These are phyloP conservation scores for Hypoxylon rickii DNA, from an alignment of 495 filamentous ascomycete species.

Conservation along the genomic window DNA sequence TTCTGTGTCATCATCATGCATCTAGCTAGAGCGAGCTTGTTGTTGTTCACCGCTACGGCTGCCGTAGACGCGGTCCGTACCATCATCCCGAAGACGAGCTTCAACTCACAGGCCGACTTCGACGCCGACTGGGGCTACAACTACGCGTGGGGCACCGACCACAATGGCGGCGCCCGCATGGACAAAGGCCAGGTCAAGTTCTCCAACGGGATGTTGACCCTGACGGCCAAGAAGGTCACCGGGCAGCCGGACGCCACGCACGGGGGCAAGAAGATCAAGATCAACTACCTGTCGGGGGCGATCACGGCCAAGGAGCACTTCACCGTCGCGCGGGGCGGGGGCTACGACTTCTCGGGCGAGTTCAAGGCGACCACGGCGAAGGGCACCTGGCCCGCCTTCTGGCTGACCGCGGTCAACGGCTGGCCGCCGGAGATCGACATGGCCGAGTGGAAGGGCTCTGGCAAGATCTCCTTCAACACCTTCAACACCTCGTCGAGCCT, in stretches of 20 bases:
- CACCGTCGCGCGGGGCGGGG: slow-evolving; percentile 51
- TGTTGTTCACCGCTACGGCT: slow-evolving; percentile 20
- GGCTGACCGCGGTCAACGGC: slow-evolving; percentile 62
- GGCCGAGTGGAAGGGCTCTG: slow-evolving; percentile 67
- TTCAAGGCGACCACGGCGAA: slow-evolving; percentile 56
- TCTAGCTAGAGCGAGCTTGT: slow-evolving; percentile 2
- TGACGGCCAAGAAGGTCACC: slow-evolving; percentile 51
- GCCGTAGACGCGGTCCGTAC: slow-evolving; percentile 42
- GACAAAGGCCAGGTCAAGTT: slow-evolving; percentile 44
- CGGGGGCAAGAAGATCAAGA: slow-evolving; percentile 54
- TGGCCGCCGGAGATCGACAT: slow-evolving; percentile 70
- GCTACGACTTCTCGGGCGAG: slow-evolving; percentile 56
- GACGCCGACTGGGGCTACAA: slow-evolving; percentile 58
- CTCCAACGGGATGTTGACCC: slow-evolving; percentile 44
- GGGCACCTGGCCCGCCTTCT: slow-evolving; percentile 66
- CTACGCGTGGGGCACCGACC: slow-evolving; percentile 49
- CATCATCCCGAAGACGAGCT: slow-evolving; percentile 58
- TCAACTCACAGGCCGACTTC: slow-evolving; percentile 56
- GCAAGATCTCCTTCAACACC: slow-evolving; percentile 64
- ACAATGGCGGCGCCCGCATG: slow-evolving; percentile 64
- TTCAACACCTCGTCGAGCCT: slow-evolving; percentile 60
- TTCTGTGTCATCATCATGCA: too few species aligned
- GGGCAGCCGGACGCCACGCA: slow-evolving; percentile 48
- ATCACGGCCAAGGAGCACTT: slow-evolving; percentile 54
- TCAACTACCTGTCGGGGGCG: slow-evolving; percentile 59